Evolutionary conservation across 768 basidiomycete species (phyloP), one percentile per base, ranked within the genome.

Genomic region (Psilocybe cyanescens): DNA sequence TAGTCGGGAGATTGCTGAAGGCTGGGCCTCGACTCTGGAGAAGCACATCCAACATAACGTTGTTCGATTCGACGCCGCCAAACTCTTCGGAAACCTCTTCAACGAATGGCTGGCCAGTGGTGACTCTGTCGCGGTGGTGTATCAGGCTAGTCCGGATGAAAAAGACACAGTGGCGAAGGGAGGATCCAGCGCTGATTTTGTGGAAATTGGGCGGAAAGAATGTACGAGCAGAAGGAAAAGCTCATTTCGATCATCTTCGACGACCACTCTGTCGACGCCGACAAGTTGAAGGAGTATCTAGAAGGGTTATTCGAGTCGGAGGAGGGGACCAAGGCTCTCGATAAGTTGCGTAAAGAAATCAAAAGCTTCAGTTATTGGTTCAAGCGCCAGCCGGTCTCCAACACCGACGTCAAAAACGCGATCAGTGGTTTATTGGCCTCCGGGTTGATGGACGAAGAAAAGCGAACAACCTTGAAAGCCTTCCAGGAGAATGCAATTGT

Each of bases 31-130:
- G n/a, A 73, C 73, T 0, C 67, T 81, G 17, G 77, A 81, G 62
- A 69, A 73, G 1, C 78, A 80, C 60, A 76, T 81, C 41, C 67
- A 61, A 3, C 78, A 79, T 51, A 73, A 71, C n/a, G 58, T 66
- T 33, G 72, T 71, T 65, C 72, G 75, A 7, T 79, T 80, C 48
- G 78, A 80, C 29, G 74, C 73, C 29, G 79, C 79, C 4, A 76
- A 71, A 50, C 70, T 80, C 6, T 82, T 80, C 28, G 79, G 79
- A 1, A 76, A 65, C 29, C 71, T 82, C 11, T 75, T 80, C 61
- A 77, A 78, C 47, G 80, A 82, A 59, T 81, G 80, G 80, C 60
- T 79, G 24, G 69, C 74, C 2, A 80, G 78, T 46, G 79, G 78
- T 1, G 79, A 81, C 66, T 78, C 78, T 0, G 72, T 71, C 19